These are phyloP conservation scores for Podaxis sp. DNA, from an alignment of 768 basidiomycete genomes.

Conservation along the genomic window DNA sequence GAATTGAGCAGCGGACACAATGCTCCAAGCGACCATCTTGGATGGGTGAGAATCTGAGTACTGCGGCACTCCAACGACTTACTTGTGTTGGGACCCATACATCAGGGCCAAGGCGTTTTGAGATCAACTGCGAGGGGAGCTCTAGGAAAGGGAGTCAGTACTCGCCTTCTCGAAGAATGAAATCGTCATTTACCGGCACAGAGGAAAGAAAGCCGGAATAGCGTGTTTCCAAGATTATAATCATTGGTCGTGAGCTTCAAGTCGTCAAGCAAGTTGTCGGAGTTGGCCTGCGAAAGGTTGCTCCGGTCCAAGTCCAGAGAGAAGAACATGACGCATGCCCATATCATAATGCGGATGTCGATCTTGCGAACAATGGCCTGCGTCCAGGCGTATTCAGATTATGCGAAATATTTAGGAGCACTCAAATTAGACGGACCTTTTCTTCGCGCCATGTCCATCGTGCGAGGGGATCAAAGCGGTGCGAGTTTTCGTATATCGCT, in stretches of 20 bases:
- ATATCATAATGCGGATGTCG: constrained; percentile 54
- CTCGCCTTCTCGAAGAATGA: neutral
- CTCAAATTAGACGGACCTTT: constrained; percentile 33
- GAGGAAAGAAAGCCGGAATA: constrained; percentile 34
- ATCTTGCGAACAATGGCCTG: constrained; percentile 58
- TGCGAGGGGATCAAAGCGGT: constrained; percentile 63
- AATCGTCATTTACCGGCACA: constrained; percentile 33
- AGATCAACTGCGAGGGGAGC: constrained; percentile 66
- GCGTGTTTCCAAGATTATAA: constrained; percentile 26
- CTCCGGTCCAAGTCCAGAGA: neutral
- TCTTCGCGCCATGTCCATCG: constrained; percentile 77
- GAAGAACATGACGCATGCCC: constrained; percentile 67
- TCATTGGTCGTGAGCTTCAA: constrained; percentile 49
- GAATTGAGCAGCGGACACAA: constrained; percentile 45
- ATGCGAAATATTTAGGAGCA: neutral
- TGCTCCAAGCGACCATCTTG: constrained; percentile 53
- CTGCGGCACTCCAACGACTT: neutral
- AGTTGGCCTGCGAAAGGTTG: constrained; percentile 44
- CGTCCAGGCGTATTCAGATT: neutral
- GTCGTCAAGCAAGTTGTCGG: constrained; percentile 67
- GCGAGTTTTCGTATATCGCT: constrained; percentile 55
- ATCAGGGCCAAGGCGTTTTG: constrained; percentile 68
- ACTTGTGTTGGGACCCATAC: constrained; percentile 52
- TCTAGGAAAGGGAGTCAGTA: constrained; percentile 30
- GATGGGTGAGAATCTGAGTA: neutral